phyloP scores from a whole-genome alignment of 2,329 filamentous ascomycete species.

The Reticulascus tulasneorum region DNA sequence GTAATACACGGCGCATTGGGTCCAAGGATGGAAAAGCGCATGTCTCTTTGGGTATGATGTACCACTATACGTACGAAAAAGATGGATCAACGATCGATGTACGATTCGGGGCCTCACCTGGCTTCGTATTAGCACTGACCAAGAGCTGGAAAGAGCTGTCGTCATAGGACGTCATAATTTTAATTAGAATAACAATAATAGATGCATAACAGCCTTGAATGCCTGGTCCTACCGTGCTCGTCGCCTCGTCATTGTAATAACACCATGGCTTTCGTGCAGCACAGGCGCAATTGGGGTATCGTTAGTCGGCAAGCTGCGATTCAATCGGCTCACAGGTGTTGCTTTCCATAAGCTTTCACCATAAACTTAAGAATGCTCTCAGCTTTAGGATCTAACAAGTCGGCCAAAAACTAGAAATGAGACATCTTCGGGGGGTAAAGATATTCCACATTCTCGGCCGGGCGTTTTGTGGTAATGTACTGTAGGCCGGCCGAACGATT shows the following conservation, averaged over 20 bases:
- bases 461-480: too few species aligned
- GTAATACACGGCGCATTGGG: conserved; percentile 1
- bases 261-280: too few species aligned
- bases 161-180: conserved; percentile 7
- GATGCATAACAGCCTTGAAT: background rate
- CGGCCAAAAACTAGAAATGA: too few species aligned
- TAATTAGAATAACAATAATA: conserved; percentile 11
- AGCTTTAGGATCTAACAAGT: too few species aligned
- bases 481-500: too few species aligned
- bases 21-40: conserved; percentile 5
- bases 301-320: background rate
- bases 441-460: too few species aligned
- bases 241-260: background rate
- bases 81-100: conserved; percentile 5
- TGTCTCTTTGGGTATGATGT: background rate
- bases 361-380: conserved; percentile 1
- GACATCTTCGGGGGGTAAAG: too few species aligned
- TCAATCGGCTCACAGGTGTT: background rate
- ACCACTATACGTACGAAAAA: conserved; percentile 7
- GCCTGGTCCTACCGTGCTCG: background rate
- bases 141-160: conserved; percentile 36
- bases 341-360: background rate
- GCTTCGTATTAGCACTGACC: conserved; percentile 24
- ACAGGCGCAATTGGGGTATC: too few species aligned
- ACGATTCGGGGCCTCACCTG: background rate